These are phyloP conservation scores for Fusarium keratoplasticum DNA, from an alignment of 2,329 filamentous ascomycete species.

Conservation along the genomic window DNA sequence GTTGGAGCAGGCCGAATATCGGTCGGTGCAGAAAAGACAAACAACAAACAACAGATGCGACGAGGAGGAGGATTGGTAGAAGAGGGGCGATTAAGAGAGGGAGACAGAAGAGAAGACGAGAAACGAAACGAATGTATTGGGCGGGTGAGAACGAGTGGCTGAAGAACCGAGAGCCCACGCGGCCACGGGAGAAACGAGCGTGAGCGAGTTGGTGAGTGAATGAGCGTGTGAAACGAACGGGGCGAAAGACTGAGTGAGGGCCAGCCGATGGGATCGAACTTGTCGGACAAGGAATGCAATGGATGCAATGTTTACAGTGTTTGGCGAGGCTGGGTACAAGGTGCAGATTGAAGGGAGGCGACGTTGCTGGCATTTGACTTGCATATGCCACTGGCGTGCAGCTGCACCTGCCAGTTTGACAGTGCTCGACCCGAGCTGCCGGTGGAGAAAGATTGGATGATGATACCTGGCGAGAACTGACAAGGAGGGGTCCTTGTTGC, in stretches of 20 bases:
- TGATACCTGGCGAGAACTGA: slow-evolving; percentile 23
- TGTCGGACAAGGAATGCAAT: slow-evolving; percentile 46
- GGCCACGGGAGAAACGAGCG: slow-evolving; percentile 17
- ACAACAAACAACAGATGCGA: slow-evolving; percentile 10
- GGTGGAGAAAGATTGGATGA: slow-evolving; percentile 32
- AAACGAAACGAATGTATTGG: slow-evolving; percentile 22
- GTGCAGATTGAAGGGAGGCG: slow-evolving; percentile 36
- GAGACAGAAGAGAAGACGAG: slow-evolving; percentile 18
- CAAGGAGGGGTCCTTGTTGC: slow-evolving; percentile 17
- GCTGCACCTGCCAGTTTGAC: not conserved
- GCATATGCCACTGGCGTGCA: slow-evolving; percentile 15
- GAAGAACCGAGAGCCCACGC: slow-evolving; percentile 19
- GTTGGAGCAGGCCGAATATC: not conserved
- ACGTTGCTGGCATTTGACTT: slow-evolving; percentile 37
- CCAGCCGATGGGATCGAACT: slow-evolving; percentile 4
- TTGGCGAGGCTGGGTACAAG: slow-evolving; percentile 40
- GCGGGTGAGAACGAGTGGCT: slow-evolving; percentile 10
- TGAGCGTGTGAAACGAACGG: slow-evolving; percentile 6
- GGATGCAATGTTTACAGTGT: slow-evolving; percentile 48
- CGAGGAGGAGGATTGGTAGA: not conserved
- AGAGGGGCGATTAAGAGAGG: slow-evolving; percentile 10
- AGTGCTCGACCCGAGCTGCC: not conserved
- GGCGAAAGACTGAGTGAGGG: slow-evolving; percentile 24
- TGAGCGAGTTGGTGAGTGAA: slow-evolving; percentile 8
- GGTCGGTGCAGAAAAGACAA: slow-evolving; percentile 18